Percentiles rank a stretch among this genome's conserved stretches.
Conservation (phyloP, 805 yeast species). For the Ogataea corticis region DNA sequence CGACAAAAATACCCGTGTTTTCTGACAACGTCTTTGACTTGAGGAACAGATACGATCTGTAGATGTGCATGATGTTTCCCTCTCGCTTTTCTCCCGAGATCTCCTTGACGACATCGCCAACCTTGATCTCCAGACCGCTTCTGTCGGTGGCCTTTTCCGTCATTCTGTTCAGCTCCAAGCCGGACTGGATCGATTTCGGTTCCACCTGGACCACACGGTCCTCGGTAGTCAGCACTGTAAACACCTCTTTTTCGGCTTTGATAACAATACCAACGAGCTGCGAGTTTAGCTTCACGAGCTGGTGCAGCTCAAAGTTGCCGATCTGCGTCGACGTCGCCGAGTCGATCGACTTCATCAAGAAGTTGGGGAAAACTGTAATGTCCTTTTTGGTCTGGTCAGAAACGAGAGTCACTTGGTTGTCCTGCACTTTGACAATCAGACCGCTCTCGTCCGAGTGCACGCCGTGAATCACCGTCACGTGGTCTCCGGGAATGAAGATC, state of each 20-base stretch:
- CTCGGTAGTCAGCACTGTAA: conserved; percentile 76
- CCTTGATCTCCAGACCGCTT: conserved; percentile 78
- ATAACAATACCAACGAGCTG: conserved; percentile 86
- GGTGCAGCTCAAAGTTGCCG: conserved; percentile 83
- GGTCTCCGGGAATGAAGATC: conserved; percentile 88
- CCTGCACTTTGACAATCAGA: conserved; percentile 77
- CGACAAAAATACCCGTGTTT: conserved; percentile 89
- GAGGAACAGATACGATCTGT: conserved; percentile 75
- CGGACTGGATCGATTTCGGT: conserved; percentile 81
- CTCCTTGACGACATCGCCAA: conserved; percentile 94
- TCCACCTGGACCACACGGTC: conserved; percentile 71
- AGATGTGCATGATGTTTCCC: conserved; percentile 85
- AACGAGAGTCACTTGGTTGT: conserved; percentile 85
- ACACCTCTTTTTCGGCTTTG: conserved; percentile 84
- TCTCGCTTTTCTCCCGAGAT: conserved; percentile 79
- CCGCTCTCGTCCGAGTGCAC: conserved; percentile 94
- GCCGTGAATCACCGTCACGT: conserved; percentile 89
- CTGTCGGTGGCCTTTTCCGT: conserved; percentile 85
- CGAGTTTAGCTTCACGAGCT: conserved; percentile 84
- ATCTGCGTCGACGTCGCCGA: conserved; percentile 65
- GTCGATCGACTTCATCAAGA: conserved; percentile 88
- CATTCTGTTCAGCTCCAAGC: conserved; percentile 61
- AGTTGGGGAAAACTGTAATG: conserved; percentile 89
- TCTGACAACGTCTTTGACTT: conserved; percentile 78
- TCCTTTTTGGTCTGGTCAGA: conserved; percentile 89